Evolutionary conservation across 164 flowering plant species (phyloP), one percentile per base, ranked within the genome.

Genomic region (Taxillus chinensis): DNA sequence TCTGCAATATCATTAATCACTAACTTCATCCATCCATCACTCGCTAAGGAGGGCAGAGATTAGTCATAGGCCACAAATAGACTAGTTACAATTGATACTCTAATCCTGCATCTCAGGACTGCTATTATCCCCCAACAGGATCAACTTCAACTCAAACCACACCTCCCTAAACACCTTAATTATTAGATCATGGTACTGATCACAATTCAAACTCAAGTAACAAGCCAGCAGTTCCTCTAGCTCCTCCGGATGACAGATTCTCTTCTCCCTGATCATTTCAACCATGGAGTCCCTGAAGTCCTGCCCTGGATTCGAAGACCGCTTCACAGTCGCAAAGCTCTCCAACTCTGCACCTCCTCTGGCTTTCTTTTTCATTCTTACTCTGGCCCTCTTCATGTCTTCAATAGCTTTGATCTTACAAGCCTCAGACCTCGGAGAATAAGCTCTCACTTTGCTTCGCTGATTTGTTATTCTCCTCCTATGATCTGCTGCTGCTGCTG

Each of bases 201-300:
- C 87, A 15, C 83, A 75, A 69, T 92, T 92, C 70, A 89, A 63
- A 2, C 86, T 77, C 58, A 92, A 82, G 71, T 89, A 92, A 59
- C 89, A 86, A 50, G 89, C 90, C 73, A 92, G 73, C 64, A 92
- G 91, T 38, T 82, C 86, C 70, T 92, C 91, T 2, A 92, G 82
- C 65, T 89, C 90, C 53, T 85, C 84, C 5, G 86, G 74, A 50
- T 39, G 62, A 42, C 67, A 68, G 41, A 89, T 85, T 50, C 68
- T 57, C 55, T 78, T 79, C 73, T 83, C 91, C 17, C 57, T 39
- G 55, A 92, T 89, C 98, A 92, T 92, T 75, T 92, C 98, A 50
- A 83, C 61, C 98, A 92, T 92, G 39, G 98, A 92, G 39, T 86
- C 89, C 64, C 80, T 75, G 73, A 92, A 92, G 63, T 92, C 98